Evolutionary conservation across 805 yeast species (phyloP), one percentile per base, ranked within the genome.

Genomic region (Pichia scutulata): DNA sequence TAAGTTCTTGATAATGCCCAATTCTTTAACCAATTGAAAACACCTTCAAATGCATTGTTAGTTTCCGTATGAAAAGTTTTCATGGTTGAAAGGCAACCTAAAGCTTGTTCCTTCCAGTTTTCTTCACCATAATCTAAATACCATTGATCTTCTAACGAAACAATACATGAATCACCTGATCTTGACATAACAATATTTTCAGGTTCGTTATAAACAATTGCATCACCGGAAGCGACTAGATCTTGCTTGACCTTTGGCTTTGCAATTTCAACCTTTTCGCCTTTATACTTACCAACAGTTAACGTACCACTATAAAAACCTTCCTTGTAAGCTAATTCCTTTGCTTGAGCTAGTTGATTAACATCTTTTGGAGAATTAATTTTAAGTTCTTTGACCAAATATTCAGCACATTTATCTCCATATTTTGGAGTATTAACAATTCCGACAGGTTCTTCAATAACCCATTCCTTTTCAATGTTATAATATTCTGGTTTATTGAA

Each of bases 1-100:
- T 88, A 93, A 50, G 95, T 84, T 76, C 99, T 86, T 52, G 96
- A 88, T 52, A 93, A 88, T 47, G 99, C 98, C 99, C 99, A 93
- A 75, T 89, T 90, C 73, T 85, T 87, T 63, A 93, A 80, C 99
- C 99, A 93, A 59, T 84, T 95, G 62, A 93, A 76, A 52, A 87
- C 96, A 68, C 89, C 90, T 70, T 89, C 96, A 61, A 93, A 92
- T 7, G 95, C 96, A 64, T 92, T 81, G 61, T 85, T 78, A 41
- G 95, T 87, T 72, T 90, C 98, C 46, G 82, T 74, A 48, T 84
- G 76, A 74, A 78, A 92, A 12, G 90, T 78, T 66, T 86, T 79
- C 92, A 93, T 82, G 52, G 70, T 66, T 44, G 75, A 76, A 54
- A 93, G 76, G 67, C 95, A 85, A 60, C 85, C 93, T 55, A 82